Percentiles rank a stretch among this genome's conserved stretches.
Evolutionary conservation across 345 rosid genomes (phyloP).

Genomic region (Lepidium didymum): DNA sequence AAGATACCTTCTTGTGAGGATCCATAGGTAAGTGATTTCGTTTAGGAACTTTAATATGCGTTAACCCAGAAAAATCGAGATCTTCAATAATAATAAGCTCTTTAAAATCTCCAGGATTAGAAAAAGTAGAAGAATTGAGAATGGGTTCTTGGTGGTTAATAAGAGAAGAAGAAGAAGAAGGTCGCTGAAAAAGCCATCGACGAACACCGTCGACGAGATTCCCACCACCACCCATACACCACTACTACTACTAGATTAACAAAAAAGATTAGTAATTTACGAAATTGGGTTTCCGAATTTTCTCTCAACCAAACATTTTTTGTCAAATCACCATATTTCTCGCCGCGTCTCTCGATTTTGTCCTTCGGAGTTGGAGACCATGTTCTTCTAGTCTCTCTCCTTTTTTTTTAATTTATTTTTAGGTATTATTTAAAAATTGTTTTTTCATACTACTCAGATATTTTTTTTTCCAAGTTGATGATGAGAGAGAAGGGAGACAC

Average conservation of each 20-base stretch:
- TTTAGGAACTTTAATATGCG: constrained; percentile 50
- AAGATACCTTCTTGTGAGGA: constrained; percentile 62
- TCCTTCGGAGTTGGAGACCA: constrained; percentile 24
- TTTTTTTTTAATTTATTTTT: neutral
- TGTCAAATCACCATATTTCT: constrained; percentile 19
- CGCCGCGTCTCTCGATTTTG: constrained; percentile 4
- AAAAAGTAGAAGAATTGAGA: constrained; percentile 10
- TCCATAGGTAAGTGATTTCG: constrained; percentile 54
- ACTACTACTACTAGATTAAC: constrained; percentile 22
- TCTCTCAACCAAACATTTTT: constrained; percentile 21
- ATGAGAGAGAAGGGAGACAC: neutral
- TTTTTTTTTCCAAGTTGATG: neutral
- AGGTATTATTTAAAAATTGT: neutral
- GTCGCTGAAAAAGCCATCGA: constrained; percentile 85
- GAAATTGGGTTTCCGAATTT: constrained; percentile 24
- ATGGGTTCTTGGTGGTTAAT: constrained; percentile 14
- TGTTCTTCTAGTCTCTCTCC: constrained; percentile 14
- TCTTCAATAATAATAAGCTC: constrained; percentile 31
- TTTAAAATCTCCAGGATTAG: neutral
- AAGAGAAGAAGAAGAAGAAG: constrained; percentile 29
- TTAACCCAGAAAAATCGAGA: constrained; percentile 47
- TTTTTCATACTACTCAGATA: constrained; percentile 3
- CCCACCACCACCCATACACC: constrained; percentile 61
- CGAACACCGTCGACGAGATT: constrained; percentile 77
- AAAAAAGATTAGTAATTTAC: constrained; percentile 11